Conservation (phyloP, 345 rosid species). For the Nasturtium officinale region DNA sequence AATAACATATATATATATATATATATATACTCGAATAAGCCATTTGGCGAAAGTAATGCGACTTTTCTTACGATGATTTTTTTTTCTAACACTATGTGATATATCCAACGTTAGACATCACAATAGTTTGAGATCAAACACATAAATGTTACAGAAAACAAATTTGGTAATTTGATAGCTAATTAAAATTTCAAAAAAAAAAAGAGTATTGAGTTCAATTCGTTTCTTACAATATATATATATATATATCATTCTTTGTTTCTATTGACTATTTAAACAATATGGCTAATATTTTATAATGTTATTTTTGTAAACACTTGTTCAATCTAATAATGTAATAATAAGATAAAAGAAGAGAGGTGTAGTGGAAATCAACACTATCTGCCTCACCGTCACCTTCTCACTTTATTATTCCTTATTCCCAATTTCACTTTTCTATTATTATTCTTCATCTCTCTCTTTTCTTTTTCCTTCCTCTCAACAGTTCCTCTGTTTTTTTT, state of each 20-base stretch:
- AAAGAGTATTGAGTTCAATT: not conserved
- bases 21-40: no score
- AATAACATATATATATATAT: no score
- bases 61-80: no score
- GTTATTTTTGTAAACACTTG: not conserved
- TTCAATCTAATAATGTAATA: not conserved
- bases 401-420: conserved; percentile 23
- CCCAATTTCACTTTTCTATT: conserved; percentile 15
- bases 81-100: no score
- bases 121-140: no score
- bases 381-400: conserved; percentile 46
- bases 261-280: no score
- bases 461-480: not conserved
- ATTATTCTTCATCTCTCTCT: conserved; percentile 10
- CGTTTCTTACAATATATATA: not conserved
- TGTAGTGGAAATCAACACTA: conserved; percentile 47
- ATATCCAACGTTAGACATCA: no score
- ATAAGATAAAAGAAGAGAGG: conserved; percentile 32
- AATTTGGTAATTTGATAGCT: no score
- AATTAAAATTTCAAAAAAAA: no score
- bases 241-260: not conserved
- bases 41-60: no score
- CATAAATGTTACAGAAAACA: no score
- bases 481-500: conserved; percentile 6
- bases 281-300: no score